Evolutionary conservation across 2,329 filamentous ascomycete species (phyloP).

Genomic region (Hyphodiscus sp.): DNA sequence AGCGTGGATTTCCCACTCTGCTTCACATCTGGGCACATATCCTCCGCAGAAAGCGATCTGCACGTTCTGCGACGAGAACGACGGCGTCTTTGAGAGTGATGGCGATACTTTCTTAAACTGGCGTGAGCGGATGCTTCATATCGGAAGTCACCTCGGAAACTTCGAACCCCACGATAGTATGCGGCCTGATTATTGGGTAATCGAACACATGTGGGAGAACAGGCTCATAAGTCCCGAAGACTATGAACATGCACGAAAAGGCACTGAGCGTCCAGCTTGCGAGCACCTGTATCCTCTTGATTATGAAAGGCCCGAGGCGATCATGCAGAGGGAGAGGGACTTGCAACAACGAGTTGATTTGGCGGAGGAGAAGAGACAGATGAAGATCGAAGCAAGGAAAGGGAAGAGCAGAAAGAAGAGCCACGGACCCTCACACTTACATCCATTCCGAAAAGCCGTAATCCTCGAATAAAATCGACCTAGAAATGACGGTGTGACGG

Average conservation of each 20-base stretch:
- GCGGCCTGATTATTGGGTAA: constrained; percentile 36
- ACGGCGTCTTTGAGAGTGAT: constrained; percentile 6
- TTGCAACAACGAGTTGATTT: constrained; percentile 1
- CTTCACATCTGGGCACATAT: constrained; percentile 31
- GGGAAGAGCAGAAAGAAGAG: not conserved
- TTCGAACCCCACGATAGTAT: constrained; percentile 18
- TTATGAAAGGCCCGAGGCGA: constrained; percentile 11
- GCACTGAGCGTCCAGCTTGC: constrained; percentile 16
- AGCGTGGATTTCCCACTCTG: constrained; percentile 42
- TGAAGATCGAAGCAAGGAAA: constrained; percentile 1
- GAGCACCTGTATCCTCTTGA: constrained; percentile 6
- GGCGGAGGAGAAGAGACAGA: constrained; percentile 5
- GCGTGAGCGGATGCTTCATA: constrained; percentile 42
- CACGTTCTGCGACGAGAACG: constrained; percentile 42
- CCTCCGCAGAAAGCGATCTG: constrained; percentile 36
- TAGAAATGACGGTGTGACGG: not conserved
- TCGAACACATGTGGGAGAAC: constrained; percentile 32
- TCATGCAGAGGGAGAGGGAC: not conserved
- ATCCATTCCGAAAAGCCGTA: not conserved
- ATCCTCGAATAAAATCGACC: not conserved
- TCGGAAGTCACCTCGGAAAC: constrained; percentile 36
- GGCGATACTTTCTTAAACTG: constrained; percentile 15
- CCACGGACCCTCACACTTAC: not conserved
- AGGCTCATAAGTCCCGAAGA: constrained; percentile 26
- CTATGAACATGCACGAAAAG: constrained; percentile 5